Conservation (phyloP, 75 land plant species). For the Sequoiadendron giganteum region DNA sequence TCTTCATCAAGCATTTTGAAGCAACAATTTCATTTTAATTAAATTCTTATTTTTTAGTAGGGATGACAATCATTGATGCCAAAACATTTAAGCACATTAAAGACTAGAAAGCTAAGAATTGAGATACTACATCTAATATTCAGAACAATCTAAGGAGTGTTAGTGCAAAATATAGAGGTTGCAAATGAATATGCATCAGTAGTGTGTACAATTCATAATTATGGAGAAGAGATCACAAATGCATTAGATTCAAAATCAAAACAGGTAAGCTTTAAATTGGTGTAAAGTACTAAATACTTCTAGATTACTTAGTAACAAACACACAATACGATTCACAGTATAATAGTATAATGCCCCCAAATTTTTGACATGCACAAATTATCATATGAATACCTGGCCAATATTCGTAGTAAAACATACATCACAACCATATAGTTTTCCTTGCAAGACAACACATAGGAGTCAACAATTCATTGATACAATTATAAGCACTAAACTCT, state of each 20-base stretch:
- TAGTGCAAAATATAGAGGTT: neutral
- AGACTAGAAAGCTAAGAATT: neutral
- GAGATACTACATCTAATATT: neutral
- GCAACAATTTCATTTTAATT: neutral
- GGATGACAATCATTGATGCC: neutral
- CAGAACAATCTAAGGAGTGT: neutral
- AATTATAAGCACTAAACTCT: neutral
- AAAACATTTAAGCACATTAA: neutral
- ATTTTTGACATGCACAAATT: neutral
- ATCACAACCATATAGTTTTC: constrained; percentile 99
- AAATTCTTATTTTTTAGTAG: neutral
- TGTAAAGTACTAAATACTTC: neutral
- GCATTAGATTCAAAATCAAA: neutral
- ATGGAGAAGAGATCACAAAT: neutral
- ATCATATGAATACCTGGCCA: constrained; percentile 75
- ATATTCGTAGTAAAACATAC: constrained; percentile 99
- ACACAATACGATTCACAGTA: neutral
- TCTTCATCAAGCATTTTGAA: neutral
- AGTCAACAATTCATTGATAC: constrained; percentile 1
- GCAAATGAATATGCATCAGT: neutral
- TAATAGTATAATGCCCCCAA: neutral
- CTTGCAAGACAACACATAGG: constrained; percentile 39
- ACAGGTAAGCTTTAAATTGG: neutral
- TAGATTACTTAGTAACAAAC: neutral
- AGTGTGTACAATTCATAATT: neutral